phyloP scores from a whole-genome alignment of 2,329 filamentous ascomycete species.

The Microdochium nivale region DNA sequence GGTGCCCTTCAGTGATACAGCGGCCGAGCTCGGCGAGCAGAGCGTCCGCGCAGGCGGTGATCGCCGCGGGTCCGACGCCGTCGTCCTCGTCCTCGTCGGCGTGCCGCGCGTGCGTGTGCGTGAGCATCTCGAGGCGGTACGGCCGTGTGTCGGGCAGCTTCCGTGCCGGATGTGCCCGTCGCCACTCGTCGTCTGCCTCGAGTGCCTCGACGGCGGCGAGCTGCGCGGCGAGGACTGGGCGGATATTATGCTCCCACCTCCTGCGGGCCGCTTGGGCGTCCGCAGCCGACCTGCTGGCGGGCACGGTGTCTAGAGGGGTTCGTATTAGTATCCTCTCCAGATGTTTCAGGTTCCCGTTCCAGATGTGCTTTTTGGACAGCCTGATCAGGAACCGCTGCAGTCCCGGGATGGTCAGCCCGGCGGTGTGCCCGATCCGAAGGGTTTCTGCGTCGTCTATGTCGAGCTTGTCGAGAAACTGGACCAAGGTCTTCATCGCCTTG shows the following conservation, averaged over 20 bases:
- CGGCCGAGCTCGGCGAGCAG: neutral
- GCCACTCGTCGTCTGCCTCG: neutral
- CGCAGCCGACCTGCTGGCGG: neutral
- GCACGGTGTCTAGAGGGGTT: neutral
- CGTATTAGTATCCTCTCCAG: neutral
- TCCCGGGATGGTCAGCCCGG: neutral
- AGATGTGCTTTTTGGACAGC: neutral
- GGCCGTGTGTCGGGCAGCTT: neutral
- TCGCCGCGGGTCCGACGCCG: too few relatives aligned
- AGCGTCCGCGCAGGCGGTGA: neutral
- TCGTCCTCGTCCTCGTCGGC: neutral
- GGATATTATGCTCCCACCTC: neutral
- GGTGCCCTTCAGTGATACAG: neutral
- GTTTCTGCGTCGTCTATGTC: neutral
- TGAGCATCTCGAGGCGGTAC: neutral
- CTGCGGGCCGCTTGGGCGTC: neutral
- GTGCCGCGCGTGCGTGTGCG: neutral
- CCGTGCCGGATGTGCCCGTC: neutral
- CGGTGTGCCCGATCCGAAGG: neutral
- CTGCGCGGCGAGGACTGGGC: neutral
- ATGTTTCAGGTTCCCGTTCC: neutral
- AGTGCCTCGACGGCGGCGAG: neutral
- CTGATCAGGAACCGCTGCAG: neutral
- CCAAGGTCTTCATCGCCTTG: neutral
- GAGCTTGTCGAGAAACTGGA: neutral